phyloP scores from a whole-genome alignment of 2,329 filamentous ascomycete species.

The Ceratocystis albifundus region DNA sequence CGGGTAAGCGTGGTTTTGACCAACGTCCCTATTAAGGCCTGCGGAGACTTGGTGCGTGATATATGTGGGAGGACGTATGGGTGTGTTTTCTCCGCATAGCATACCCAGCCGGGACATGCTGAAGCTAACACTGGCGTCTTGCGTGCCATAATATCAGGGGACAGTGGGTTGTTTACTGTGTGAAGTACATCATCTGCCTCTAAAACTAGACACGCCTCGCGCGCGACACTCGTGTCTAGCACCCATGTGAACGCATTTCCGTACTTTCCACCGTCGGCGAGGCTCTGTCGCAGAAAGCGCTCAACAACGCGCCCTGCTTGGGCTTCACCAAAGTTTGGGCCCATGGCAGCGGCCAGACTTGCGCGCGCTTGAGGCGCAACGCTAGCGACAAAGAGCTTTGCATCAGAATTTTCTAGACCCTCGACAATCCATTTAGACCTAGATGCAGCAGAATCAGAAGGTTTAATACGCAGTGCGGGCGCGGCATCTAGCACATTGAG shows the following conservation, averaged over 20 bases:
- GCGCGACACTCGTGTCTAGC: constrained; percentile 73
- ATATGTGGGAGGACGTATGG: constrained; percentile 85
- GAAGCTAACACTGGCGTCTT: constrained; percentile 62
- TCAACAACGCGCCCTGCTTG: constrained; percentile 74
- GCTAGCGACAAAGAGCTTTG: constrained; percentile 78
- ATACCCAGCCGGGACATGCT: constrained; percentile 95
- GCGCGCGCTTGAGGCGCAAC: constrained; percentile 86
- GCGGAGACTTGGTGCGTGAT: constrained; percentile 83
- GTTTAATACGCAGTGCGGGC: constrained; percentile 34
- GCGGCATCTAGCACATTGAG: constrained; percentile 65
- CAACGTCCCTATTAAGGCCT: constrained; percentile 80
- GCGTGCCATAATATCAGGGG: constrained; percentile 24
- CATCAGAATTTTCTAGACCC: constrained; percentile 46
- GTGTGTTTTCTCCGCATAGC: constrained; percentile 97
- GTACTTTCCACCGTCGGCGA: constrained; percentile 58
- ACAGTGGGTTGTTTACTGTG: constrained; percentile 13
- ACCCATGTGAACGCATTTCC: constrained; percentile 78
- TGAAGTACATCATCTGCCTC: constrained; percentile 58
- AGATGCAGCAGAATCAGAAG: background rate
- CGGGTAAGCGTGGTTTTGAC: constrained; percentile 76
- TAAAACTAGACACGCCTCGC: constrained; percentile 72
- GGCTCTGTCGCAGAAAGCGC: constrained; percentile 56
- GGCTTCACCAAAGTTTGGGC: constrained; percentile 55
- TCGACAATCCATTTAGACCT: constrained; percentile 32
- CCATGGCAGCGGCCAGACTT: constrained; percentile 74